Conservation (phyloP, 768 basidiomycete genomes). For the Leucocoprinus leucothites region DNA sequence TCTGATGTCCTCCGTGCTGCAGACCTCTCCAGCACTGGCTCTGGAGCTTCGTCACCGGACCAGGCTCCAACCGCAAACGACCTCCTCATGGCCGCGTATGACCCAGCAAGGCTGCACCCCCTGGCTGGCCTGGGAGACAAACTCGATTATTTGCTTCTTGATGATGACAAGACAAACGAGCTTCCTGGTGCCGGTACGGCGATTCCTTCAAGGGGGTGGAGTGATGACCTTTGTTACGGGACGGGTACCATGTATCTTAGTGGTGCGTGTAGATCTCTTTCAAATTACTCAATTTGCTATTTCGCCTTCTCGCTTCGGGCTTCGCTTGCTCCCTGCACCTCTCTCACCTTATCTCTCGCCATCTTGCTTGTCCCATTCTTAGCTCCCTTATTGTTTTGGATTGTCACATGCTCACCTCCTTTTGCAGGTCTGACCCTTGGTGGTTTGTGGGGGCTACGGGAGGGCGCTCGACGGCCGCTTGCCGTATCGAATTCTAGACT, state of each 20-base stretch:
- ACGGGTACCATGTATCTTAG: slow-evolving; percentile 98
- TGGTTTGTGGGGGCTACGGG: slow-evolving; percentile 93
- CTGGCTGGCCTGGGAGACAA: slow-evolving; percentile 89
- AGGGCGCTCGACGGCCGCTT: slow-evolving; percentile 85
- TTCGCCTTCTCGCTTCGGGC: slow-evolving; percentile 44
- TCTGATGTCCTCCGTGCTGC: slow-evolving; percentile 46
- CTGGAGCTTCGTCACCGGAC: slow-evolving; percentile 37
- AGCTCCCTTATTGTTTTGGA: slow-evolving; percentile 75
- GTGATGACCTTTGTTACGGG: slow-evolving; percentile 99
- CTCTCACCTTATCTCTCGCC: slow-evolving; percentile 66
- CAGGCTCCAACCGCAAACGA: slow-evolving; percentile 79
- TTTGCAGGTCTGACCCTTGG: slow-evolving; percentile 90
- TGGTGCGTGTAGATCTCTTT: slow-evolving; percentile 75
- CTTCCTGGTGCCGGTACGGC: slow-evolving; percentile 89
- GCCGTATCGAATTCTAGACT: slow-evolving; percentile 83
- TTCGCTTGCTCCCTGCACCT: slow-evolving; percentile 47
- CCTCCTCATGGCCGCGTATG: slow-evolving; percentile 83
- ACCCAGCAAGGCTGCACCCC: slow-evolving; percentile 91
- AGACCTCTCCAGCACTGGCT: slow-evolving; percentile 42
- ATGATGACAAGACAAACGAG: slow-evolving; percentile 93
- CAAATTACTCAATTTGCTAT: slow-evolving; percentile 55
- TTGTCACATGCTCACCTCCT: slow-evolving; percentile 74
- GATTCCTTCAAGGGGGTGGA: slow-evolving; percentile 95
- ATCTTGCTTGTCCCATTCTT: slow-evolving; percentile 54
- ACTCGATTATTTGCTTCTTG: slow-evolving; percentile 92